These are phyloP conservation scores for Angophora floribunda DNA, from an alignment of 345 rosid species.

Conservation along the genomic window DNA sequence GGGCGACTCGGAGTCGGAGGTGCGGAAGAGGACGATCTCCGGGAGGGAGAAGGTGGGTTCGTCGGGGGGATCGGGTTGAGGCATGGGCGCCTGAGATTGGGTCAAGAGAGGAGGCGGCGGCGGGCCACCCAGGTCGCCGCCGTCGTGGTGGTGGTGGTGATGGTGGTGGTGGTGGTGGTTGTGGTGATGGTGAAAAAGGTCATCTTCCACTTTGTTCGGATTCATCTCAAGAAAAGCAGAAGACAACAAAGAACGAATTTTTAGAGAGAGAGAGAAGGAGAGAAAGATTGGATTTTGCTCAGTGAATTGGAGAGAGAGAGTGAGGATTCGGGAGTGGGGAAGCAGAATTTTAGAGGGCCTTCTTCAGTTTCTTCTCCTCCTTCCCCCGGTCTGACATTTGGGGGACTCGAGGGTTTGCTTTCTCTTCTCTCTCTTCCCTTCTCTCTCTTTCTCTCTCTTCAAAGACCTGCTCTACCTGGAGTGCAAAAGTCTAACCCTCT, in stretches of 20 bases:
- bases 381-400: neutral
- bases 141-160: neutral
- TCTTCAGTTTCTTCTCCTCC: neutral
- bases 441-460: neutral
- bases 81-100: conserved; percentile 19
- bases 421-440: neutral
- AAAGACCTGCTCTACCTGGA: neutral
- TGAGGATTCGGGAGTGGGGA: neutral
- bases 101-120: conserved; percentile 36
- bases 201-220: conserved; percentile 11
- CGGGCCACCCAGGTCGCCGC: conserved; percentile 33
- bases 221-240: neutral
- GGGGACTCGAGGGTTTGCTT: neutral
- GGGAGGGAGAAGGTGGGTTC: conserved; percentile 32
- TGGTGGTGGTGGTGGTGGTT: conserved; percentile 7
- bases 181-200: conserved; percentile 6
- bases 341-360: neutral
- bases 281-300: neutral
- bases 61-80: conserved; percentile 25
- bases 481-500: neutral
- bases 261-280: neutral
- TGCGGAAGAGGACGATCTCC: conserved; percentile 71
- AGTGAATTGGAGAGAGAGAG: neutral
- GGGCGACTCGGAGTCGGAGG: conserved; percentile 20
- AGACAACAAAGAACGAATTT: neutral